These are phyloP conservation scores for Gastrolobium villosum DNA, from an alignment of 306 rosid species.

Conservation along the genomic window DNA sequence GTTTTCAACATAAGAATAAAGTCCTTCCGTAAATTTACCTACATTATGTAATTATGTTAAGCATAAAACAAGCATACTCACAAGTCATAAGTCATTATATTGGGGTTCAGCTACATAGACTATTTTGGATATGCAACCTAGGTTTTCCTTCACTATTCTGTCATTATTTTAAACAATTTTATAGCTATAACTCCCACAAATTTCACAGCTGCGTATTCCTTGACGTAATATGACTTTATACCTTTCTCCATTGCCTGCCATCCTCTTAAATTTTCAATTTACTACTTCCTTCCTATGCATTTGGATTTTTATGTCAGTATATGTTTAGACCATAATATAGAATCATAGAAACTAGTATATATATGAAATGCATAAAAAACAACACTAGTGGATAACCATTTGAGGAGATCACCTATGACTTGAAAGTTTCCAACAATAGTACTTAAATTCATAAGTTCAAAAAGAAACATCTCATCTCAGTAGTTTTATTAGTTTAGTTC, in stretches of 20 bases:
- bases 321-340: slow-evolving; percentile 9
- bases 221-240: slow-evolving; percentile 14
- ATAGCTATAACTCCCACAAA: slow-evolving; percentile 3
- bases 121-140: slow-evolving; percentile 3
- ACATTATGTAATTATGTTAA: neutral
- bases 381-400: slow-evolving; percentile 12
- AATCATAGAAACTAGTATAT: neutral
- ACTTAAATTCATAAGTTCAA: slow-evolving; percentile 20
- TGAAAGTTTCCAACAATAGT: slow-evolving; percentile 16
- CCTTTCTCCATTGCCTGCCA: slow-evolving; percentile 14
- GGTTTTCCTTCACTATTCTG: slow-evolving; percentile 23
- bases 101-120: neutral
- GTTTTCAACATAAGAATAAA: neutral
- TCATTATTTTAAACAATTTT: neutral
- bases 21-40: neutral
- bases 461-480: slow-evolving; percentile 30
- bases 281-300: slow-evolving; percentile 2
- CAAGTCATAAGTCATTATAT: slow-evolving; percentile 15
- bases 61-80: slow-evolving; percentile 4
- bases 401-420: slow-evolving; percentile 9
- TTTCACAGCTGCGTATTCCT: slow-evolving; percentile 23
- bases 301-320: neutral
- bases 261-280: slow-evolving; percentile 31
- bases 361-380: slow-evolving; percentile 7
- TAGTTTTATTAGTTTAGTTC: neutral